These are phyloP conservation scores for Pseudogymnoascus sp. DNA, from an alignment of 2,329 filamentous ascomycete species.

Conservation along the genomic window DNA sequence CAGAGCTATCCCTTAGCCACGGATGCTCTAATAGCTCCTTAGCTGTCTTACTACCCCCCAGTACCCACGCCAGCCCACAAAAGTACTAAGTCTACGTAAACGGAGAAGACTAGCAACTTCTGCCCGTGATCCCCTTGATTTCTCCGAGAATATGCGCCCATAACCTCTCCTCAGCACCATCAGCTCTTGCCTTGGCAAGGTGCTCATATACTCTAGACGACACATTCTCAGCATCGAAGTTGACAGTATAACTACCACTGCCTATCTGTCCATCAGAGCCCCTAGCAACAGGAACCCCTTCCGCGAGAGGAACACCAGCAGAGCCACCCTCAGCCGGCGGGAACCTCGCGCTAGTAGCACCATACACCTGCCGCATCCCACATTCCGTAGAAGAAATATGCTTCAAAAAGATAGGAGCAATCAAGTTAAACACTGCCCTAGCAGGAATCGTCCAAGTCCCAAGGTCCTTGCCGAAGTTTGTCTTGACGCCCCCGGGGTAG, in stretches of 20 bases:
- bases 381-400: constrained; percentile 28
- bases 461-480: constrained; percentile 31
- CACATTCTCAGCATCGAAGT: not conserved
- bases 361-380: constrained; percentile 38
- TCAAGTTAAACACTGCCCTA: not conserved
- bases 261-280: constrained; percentile 25
- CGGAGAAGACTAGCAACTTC: not conserved
- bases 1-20: too few relatives aligned
- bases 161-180: not conserved
- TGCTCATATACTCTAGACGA: not conserved
- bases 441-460: constrained; percentile 25
- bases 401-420: constrained; percentile 9
- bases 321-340: constrained; percentile 12
- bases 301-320: constrained; percentile 9
- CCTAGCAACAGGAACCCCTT: constrained; percentile 14
- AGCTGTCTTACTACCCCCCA: too few relatives aligned
- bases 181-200: not conserved
- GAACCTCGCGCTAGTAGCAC: constrained; percentile 31
- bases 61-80: not conserved
- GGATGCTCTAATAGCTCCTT: too few relatives aligned
- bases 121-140: not conserved
- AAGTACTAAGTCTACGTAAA: not conserved
- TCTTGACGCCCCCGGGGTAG: constrained; percentile 39
- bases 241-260: constrained; percentile 19
- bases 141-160: not conserved